Conservation (phyloP, 768 basidiomycete species). For the Paxillus rubicundulus region DNA sequence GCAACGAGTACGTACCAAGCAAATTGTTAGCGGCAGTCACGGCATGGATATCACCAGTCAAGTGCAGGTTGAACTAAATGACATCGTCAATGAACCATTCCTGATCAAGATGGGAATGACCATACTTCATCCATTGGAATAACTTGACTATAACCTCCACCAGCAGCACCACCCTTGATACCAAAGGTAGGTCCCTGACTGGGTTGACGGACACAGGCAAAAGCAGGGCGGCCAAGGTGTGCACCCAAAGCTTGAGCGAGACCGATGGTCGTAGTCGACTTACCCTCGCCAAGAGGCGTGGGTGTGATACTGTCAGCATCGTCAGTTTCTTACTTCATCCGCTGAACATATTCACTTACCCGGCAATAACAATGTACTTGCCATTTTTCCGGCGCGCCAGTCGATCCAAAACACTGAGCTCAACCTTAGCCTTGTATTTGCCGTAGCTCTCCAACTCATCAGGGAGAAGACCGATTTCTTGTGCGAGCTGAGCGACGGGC, state of each 20-base stretch:
- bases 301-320: constrained; percentile 73
- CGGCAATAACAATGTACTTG: constrained; percentile 95
- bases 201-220: constrained; percentile 96
- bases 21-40: constrained; percentile 97
- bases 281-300: constrained; percentile 95
- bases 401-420: constrained; percentile 82
- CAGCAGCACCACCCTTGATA: constrained; percentile 98
- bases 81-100: constrained; percentile 3
- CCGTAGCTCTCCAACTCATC: constrained; percentile 94
- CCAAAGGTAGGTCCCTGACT: constrained; percentile 99
- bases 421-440: constrained; percentile 96
- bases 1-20: constrained; percentile 52
- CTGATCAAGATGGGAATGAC: neutral
- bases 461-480: constrained; percentile 82
- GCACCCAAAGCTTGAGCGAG: constrained; percentile 95
- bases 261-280: constrained; percentile 97
- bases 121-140: constrained; percentile 97
- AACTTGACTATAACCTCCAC: constrained; percentile 97
- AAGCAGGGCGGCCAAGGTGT: constrained; percentile 86
- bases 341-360: constrained; percentile 43
- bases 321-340: neutral
- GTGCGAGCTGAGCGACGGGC: constrained; percentile 76
- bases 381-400: constrained; percentile 83
- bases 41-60: constrained; percentile 97
- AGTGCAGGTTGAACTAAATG: constrained; percentile 84